Percentiles rank a stretch among this genome's conserved stretches.
Evolutionary conservation across 768 basidiomycete species (phyloP).

Genomic region (Leucocoprinus sp.): DNA sequence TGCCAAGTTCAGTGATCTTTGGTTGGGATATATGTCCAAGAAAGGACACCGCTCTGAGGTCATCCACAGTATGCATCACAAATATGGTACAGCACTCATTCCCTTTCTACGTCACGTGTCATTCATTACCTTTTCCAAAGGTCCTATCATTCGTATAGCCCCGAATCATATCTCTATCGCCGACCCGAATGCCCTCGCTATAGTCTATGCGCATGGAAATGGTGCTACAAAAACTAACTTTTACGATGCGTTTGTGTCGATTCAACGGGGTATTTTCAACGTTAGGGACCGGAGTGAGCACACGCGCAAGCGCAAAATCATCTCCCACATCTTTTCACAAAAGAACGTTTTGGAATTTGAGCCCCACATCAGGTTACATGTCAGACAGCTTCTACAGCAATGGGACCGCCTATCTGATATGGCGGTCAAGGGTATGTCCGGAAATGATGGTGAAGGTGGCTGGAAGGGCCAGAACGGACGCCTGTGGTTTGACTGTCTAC

Average conservation of each 20-base stretch:
- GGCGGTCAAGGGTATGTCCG: constrained; percentile 47
- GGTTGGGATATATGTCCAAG: constrained; percentile 60
- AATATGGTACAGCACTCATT: constrained; percentile 45
- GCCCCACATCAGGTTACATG: constrained; percentile 59
- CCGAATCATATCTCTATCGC: constrained; percentile 74
- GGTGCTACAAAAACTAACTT: constrained; percentile 78
- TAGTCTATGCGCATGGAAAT: constrained; percentile 77
- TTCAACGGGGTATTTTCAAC: constrained; percentile 67
- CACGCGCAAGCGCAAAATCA: constrained; percentile 85
- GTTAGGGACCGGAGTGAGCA: constrained; percentile 73
- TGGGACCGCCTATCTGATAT: constrained; percentile 65
- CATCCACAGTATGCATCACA: constrained; percentile 65
- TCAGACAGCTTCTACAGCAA: constrained; percentile 52
- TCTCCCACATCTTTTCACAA: constrained; percentile 78
- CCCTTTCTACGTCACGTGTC: not conserved
- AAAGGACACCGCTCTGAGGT: constrained; percentile 69
- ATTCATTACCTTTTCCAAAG: too few relatives aligned
- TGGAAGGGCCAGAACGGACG: constrained; percentile 55
- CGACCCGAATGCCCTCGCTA: constrained; percentile 65
- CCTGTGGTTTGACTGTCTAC: constrained; percentile 68
- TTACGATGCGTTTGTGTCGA: constrained; percentile 74
- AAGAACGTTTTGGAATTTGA: constrained; percentile 85
- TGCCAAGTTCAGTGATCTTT: constrained; percentile 65
- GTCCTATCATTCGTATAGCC: constrained; percentile 60
- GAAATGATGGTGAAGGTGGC: constrained; percentile 55